phyloP scores from a whole-genome alignment of 345 rosid genomes.

The Carallia brachiata region DNA sequence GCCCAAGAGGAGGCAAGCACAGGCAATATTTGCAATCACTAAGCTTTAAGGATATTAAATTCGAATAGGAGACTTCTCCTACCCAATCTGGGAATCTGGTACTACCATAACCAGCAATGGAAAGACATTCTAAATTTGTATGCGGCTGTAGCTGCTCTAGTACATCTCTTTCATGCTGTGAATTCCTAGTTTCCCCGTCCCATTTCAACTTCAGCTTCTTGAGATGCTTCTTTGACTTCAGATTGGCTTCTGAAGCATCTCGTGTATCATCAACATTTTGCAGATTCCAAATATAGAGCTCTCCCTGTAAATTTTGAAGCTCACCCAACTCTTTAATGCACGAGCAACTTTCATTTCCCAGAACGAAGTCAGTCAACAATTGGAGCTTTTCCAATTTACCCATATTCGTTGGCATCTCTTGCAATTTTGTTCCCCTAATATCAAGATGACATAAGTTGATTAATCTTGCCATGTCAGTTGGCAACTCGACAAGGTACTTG shows the following conservation, averaged over 20 bases:
- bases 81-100: slow-evolving; percentile 5
- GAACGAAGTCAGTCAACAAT: neutral
- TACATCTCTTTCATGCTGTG: neutral
- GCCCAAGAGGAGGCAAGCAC: neutral
- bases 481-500: neutral
- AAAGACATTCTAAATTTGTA: neutral
- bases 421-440: slow-evolving; percentile 1
- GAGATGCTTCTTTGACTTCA: neutral
- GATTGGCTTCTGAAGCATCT: neutral
- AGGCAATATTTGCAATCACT: neutral
- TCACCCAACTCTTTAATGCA: neutral
- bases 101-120: neutral
- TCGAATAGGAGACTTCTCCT: neutral
- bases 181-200: neutral
- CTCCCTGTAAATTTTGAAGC: neutral
- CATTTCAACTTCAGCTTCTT: neutral
- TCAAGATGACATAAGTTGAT: neutral
- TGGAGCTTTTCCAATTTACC: neutral
- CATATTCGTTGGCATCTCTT: neutral
- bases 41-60: neutral
- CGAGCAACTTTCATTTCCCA: neutral
- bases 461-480: neutral
- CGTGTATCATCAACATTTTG: neutral
- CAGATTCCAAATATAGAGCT: neutral
- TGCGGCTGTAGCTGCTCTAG: neutral